Evolutionary conservation across 345 rosid genomes (phyloP).

Genomic region (Populus davidiana): DNA sequence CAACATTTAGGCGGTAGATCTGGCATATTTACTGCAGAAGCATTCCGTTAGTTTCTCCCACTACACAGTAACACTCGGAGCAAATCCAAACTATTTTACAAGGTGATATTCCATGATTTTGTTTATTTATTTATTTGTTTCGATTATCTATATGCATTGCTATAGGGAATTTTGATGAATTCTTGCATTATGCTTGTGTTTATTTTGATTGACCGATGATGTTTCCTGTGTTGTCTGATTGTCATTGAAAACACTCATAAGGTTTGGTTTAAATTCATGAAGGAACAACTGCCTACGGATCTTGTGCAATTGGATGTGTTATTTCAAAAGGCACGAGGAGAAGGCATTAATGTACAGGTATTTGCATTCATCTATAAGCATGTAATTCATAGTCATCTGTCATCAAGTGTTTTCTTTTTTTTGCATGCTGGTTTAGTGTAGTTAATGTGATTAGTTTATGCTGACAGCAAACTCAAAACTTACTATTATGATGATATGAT

Average conservation of each 20-base stretch:
- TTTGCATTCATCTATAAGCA: constrained; percentile 8
- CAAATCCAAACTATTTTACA: constrained; percentile 87
- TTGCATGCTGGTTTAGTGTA: not conserved
- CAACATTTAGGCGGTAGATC: constrained; percentile 95
- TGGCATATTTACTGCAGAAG: constrained; percentile 73
- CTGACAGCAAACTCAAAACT: not conserved
- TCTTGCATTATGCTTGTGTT: not conserved
- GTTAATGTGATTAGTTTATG: not conserved
- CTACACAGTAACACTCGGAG: constrained; percentile 85
- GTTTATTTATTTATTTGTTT: not conserved
- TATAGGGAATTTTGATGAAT: not conserved
- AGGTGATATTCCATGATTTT: constrained; percentile 43
- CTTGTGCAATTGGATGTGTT: constrained; percentile 75
- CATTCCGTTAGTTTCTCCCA: constrained; percentile 74
- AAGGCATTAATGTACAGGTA: constrained; percentile 79
- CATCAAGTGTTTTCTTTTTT: not conserved
- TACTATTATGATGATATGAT: not conserved
- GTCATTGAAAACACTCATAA: constrained; percentile 3
- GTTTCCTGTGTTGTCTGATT: not conserved
- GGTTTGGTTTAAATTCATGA: constrained; percentile 18
- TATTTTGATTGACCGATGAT: not conserved
- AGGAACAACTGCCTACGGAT: constrained; percentile 92
- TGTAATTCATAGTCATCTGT: not conserved
- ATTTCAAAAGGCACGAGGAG: constrained; percentile 62
- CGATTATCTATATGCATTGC: not conserved